Percentiles rank a stretch among this genome's conserved stretches.
phyloP scores from a whole-genome alignment of 768 basidiomycete genomes.

The Tricholoma sp. region DNA sequence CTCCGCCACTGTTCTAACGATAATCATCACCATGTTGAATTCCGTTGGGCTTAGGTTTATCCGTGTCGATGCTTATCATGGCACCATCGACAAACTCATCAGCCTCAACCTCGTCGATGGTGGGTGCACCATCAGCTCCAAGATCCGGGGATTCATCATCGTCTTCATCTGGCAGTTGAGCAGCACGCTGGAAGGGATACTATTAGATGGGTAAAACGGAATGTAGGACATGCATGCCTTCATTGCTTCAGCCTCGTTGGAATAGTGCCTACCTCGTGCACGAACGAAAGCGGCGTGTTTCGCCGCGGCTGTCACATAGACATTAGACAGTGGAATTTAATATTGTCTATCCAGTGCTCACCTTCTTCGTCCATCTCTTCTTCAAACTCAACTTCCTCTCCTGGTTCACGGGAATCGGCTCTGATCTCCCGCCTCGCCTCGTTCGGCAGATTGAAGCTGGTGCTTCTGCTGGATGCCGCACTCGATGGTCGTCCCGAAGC shows the following conservation, averaged over 20 bases:
- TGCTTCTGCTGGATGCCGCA: conserved; percentile 69
- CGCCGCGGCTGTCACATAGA: conserved; percentile 50
- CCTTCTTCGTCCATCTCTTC: conserved; percentile 88
- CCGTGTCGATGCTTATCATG: conserved; percentile 20
- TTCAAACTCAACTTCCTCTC: conserved; percentile 66
- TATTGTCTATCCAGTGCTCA: conserved; percentile 28
- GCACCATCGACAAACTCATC: conserved; percentile 12
- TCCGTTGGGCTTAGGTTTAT: conserved; percentile 2
- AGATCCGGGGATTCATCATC: conserved; percentile 40
- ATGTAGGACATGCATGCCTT: conserved; percentile 49
- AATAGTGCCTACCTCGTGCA: conserved; percentile 81
- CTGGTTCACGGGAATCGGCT: conserved; percentile 49
- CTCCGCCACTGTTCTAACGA: background rate
- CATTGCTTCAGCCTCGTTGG: conserved; percentile 91
- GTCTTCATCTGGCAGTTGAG: conserved; percentile 57
- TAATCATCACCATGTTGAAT: background rate
- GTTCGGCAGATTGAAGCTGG: conserved; percentile 75
- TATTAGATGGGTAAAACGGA: conserved; percentile 1
- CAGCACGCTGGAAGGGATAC: conserved; percentile 47
- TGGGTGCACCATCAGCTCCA: too few relatives aligned
- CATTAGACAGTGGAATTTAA: background rate
- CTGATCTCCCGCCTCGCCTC: conserved; percentile 60
- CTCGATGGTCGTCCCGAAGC: conserved; percentile 54
- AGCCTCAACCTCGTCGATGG: too few relatives aligned
- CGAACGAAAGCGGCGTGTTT: conserved; percentile 80